Percentiles rank a stretch among this genome's conserved stretches.
These are phyloP conservation scores for Trichoderma afroharzianum DNA, from an alignment of 2,329 filamentous ascomycete species.

Conservation along the genomic window DNA sequence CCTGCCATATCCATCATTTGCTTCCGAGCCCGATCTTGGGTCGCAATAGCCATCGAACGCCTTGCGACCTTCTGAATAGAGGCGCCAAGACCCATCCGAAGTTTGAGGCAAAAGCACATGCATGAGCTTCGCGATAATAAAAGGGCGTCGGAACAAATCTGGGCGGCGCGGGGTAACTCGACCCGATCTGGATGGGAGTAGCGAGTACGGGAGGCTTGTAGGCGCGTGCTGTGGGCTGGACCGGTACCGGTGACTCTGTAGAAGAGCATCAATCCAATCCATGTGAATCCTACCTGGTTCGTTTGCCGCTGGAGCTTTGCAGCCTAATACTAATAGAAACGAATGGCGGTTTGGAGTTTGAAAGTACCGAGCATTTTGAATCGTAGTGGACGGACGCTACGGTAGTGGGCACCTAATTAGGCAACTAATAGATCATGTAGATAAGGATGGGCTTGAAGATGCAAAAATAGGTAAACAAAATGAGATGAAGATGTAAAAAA, in stretches of 20 bases:
- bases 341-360: not conserved
- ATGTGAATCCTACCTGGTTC: not conserved
- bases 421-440: not conserved
- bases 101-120: not conserved
- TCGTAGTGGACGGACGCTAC: not conserved
- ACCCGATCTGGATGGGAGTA: not conserved
- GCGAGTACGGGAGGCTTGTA: not conserved
- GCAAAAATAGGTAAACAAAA: not conserved
- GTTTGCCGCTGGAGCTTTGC: not conserved
- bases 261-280: not conserved
- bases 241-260: not conserved
- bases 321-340: not conserved
- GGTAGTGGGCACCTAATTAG: slow-evolving; percentile 11
- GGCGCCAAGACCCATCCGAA: slow-evolving; percentile 5
- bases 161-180: not conserved
- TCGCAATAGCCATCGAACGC: not conserved
- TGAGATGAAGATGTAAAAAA: not conserved
- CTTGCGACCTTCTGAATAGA: slow-evolving; percentile 6
- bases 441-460: not conserved
- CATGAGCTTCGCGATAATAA: not conserved
- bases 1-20: slow-evolving; percentile 14
- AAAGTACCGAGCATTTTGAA: not conserved
- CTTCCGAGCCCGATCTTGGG: slow-evolving; percentile 1
- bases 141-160: not conserved
- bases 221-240: not conserved